Percentiles rank a stretch among this genome's conserved stretches.
Conservation (phyloP, 177 flowering plant genomes). For the Tripterygium wilfordii region DNA sequence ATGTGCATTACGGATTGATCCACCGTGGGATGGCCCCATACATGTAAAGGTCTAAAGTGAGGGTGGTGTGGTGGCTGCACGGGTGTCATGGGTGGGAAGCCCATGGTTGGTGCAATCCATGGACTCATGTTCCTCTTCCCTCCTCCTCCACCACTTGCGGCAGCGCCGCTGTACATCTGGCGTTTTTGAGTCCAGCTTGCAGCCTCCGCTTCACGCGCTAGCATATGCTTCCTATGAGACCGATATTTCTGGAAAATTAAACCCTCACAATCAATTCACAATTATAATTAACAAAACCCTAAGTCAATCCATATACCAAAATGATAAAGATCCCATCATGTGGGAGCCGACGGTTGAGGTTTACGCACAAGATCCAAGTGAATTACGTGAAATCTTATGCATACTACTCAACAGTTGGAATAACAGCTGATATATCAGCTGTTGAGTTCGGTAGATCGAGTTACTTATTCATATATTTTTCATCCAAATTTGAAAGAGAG, state of each 20-base stretch:
- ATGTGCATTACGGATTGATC: conserved; percentile 53
- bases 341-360: too few species aligned
- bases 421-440: neutral
- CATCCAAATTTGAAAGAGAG: neutral
- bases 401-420: neutral
- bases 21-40: conserved; percentile 94
- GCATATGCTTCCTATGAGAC: conserved; percentile 85
- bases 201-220: conserved; percentile 87
- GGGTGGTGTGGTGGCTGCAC: conserved; percentile 26
- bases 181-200: conserved; percentile 82
- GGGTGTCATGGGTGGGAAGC: conserved; percentile 57
- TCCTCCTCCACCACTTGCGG: conserved; percentile 22
- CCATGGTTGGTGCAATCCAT: conserved; percentile 64
- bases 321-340: too few species aligned
- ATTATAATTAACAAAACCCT: too few species aligned
- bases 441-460: neutral
- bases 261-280: too few species aligned
- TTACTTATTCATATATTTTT: neutral
- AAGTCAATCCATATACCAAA: too few species aligned
- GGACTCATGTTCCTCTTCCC: conserved; percentile 44
- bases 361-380: too few species aligned
- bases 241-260: conserved; percentile 64
- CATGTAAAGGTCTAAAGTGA: conserved; percentile 74
- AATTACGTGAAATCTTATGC: too few species aligned
- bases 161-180: conserved; percentile 46